These are phyloP conservation scores for Saccharomycopsis fodiens DNA, from an alignment of 805 yeast genomes.

Conservation along the genomic window DNA sequence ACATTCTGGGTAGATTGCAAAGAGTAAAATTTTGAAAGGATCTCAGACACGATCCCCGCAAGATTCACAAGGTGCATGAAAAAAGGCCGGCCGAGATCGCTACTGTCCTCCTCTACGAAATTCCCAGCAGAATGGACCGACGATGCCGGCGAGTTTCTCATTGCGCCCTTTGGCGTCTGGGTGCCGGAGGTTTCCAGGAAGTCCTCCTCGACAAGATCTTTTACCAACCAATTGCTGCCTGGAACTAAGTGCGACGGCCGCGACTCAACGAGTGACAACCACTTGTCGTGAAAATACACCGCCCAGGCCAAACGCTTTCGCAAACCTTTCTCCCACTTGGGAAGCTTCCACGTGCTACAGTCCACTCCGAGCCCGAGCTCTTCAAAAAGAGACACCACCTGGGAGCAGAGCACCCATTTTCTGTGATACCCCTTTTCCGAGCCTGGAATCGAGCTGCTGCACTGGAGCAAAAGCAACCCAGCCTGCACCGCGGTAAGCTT, in stretches of 20 bases:
- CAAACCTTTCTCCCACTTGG: slow-evolving; percentile 90
- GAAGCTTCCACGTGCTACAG: slow-evolving; percentile 85
- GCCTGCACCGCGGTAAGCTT: slow-evolving; percentile 90
- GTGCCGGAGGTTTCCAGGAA: slow-evolving; percentile 51
- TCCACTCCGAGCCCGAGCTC: slow-evolving; percentile 89
- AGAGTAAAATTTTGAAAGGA: slow-evolving; percentile 64
- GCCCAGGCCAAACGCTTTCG: slow-evolving; percentile 94
- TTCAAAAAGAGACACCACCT: slow-evolving; percentile 81
- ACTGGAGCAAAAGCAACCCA: slow-evolving; percentile 68
- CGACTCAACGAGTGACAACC: slow-evolving; percentile 77
- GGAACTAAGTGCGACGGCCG: slow-evolving; percentile 76
- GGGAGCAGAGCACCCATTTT: slow-evolving; percentile 82
- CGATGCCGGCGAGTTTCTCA: slow-evolving; percentile 1
- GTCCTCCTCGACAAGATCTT: slow-evolving; percentile 57
- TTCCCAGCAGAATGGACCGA: not conserved
- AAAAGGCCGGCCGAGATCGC: slow-evolving; percentile 59
- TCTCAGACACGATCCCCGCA: slow-evolving; percentile 62
- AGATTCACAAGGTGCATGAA: slow-evolving; percentile 63
- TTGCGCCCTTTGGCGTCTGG: slow-evolving; percentile 18
- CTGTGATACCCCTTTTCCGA: slow-evolving; percentile 25
- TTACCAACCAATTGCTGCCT: slow-evolving; percentile 74
- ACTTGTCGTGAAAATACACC: slow-evolving; percentile 83
- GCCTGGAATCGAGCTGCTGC: slow-evolving; percentile 40
- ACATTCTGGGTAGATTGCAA: slow-evolving; percentile 53
- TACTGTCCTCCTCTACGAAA: slow-evolving; percentile 33